A percentile compares a stretch with the other conserved stretches of the same genome.
Conservation (phyloP, 2,329 filamentous ascomycete genomes). For the Aspergillus niger region DNA sequence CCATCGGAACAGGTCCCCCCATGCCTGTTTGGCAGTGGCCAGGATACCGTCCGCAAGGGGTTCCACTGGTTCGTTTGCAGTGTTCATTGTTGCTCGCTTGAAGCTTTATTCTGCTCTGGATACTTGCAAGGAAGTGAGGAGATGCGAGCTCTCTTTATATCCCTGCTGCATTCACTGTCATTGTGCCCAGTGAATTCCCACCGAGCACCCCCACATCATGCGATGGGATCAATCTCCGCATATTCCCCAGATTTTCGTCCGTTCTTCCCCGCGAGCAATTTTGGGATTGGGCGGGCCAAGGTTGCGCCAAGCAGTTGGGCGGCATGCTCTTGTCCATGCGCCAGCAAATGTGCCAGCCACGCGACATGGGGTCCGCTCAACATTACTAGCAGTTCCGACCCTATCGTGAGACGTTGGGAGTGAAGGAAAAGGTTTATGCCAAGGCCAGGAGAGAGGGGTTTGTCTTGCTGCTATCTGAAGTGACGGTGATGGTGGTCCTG, state of each 20-base stretch:
- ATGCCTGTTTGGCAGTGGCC: constrained; percentile 65
- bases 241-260: constrained; percentile 7
- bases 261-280: constrained; percentile 16
- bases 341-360: constrained; percentile 4
- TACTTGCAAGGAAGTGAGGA: neutral
- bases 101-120: neutral
- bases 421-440: neutral
- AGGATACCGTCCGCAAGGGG: constrained; percentile 66
- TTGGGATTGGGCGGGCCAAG: constrained; percentile 17
- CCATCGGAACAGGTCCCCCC: constrained; percentile 69
- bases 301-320: constrained; percentile 15
- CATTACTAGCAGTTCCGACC: neutral
- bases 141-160: neutral
- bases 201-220: constrained; percentile 4
- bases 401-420: neutral
- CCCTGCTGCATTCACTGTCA: neutral
- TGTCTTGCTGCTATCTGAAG: neutral
- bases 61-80: constrained; percentile 58
- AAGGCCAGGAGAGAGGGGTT: neutral
- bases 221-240: constrained; percentile 5
- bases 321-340: constrained; percentile 13
- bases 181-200: neutral
- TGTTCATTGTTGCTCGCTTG: constrained; percentile 8
- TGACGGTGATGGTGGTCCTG: neutral
- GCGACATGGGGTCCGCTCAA: constrained; percentile 2